Conservation (phyloP, 768 basidiomycete species). For the Suillus subluteus region DNA sequence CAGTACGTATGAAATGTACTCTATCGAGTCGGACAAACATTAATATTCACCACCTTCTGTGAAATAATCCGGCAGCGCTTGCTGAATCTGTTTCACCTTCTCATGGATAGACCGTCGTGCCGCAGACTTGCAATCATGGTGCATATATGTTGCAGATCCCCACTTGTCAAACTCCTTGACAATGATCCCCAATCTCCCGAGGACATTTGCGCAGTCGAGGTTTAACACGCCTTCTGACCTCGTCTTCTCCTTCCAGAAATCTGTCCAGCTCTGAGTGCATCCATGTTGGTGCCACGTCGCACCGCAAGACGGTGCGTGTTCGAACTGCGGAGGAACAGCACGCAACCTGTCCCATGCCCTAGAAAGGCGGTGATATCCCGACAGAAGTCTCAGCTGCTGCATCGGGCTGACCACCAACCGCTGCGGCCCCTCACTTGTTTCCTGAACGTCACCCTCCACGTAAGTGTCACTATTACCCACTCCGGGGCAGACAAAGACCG, state of each 20-base stretch:
- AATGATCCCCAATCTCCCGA: conserved; percentile 64
- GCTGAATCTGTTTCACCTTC: conserved; percentile 57
- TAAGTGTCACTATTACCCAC: conserved; percentile 18
- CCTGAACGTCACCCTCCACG: conserved; percentile 36
- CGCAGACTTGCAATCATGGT: conserved; percentile 66
- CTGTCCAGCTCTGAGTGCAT: conserved; percentile 73
- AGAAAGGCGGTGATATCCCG: conserved; percentile 72
- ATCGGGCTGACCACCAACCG: conserved; percentile 55
- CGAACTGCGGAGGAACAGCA: conserved; percentile 57
- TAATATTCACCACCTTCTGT: conserved; percentile 38
- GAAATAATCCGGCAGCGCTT: conserved; percentile 68
- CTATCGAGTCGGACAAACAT: conserved; percentile 1
- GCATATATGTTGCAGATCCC: conserved; percentile 79
- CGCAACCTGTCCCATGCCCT: conserved; percentile 69
- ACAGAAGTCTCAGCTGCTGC: conserved; percentile 68
- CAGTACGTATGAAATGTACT: background rate
- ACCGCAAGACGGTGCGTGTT: conserved; percentile 64
- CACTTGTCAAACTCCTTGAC: conserved; percentile 71
- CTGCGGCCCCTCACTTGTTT: conserved; percentile 42
- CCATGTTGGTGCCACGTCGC: conserved; percentile 75
- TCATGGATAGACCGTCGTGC: conserved; percentile 62
- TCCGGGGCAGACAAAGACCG: conserved; percentile 33
- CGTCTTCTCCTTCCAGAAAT: conserved; percentile 82
- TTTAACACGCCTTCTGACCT: conserved; percentile 60
- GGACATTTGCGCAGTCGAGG: conserved; percentile 65